Conservation (phyloP, 2,329 filamentous ascomycete species). For the Aspergillus proliferans region DNA sequence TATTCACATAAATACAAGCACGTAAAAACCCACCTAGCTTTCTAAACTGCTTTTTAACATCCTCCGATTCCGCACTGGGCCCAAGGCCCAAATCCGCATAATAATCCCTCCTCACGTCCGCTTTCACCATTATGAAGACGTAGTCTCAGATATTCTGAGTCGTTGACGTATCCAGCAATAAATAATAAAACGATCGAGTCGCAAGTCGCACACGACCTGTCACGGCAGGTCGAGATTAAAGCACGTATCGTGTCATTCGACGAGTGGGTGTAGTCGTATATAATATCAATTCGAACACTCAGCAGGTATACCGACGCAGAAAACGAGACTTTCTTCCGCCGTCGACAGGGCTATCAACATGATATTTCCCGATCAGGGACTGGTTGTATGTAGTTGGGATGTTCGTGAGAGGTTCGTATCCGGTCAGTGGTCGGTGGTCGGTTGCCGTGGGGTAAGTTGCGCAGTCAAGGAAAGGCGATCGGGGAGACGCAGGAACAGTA, state of each 20-base stretch:
- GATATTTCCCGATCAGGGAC: not conserved
- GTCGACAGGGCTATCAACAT: not conserved
- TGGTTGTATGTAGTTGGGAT: no score
- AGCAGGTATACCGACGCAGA: not conserved
- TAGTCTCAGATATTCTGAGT: not conserved
- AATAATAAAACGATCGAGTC: not conserved
- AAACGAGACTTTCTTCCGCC: not conserved
- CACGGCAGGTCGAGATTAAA: not conserved
- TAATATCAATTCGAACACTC: not conserved
- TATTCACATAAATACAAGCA: no score
- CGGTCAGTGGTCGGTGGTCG: not conserved
- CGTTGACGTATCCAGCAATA: not conserved
- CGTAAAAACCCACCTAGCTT: constrained; percentile 59
- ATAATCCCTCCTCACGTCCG: constrained; percentile 66
- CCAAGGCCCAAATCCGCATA: constrained; percentile 76
- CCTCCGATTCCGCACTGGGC: constrained; percentile 60
- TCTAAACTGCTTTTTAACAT: constrained; percentile 80
- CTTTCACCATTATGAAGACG: constrained; percentile 58
- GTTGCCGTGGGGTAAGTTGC: not conserved
- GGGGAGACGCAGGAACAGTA: not conserved
- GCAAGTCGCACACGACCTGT: not conserved
- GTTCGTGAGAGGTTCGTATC: not conserved
- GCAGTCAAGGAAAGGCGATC: not conserved
- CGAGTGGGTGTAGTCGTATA: not conserved
- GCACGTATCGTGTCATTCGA: not conserved